Evolutionary conservation across 768 basidiomycete genomes (phyloP), one percentile per base, ranked within the genome.

Genomic region (Russula abietina): DNA sequence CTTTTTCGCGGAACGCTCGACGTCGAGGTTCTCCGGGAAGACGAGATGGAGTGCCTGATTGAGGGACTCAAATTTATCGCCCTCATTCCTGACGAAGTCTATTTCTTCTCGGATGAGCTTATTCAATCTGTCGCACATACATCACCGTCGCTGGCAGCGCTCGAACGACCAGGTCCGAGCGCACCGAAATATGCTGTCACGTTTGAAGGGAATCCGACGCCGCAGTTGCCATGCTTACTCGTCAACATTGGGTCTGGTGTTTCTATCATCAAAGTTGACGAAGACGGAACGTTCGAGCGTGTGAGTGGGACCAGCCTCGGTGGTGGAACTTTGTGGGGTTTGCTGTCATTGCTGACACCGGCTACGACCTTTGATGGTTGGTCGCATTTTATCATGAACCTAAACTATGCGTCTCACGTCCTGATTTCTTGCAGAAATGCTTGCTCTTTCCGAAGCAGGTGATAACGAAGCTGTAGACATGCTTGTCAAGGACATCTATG

Each of bases 211-310:
- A 79, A 87, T 64, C 90, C 90, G 24, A 84, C 85, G 38, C 89
- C 94, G 1, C 93, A 97, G 70, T 81, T 98, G 61, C 97, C 97
- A 1, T 99, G 96, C 73, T 73, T 99, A 70, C 83, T 99, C 49
- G 97, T 98, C 67, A 99, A 99, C 75, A 98, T 99, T 64, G 97
- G 97, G 14, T 94, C 91, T 41, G 97, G 97, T 50, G 97, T 99
- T 28, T 95, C 92, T 46, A 90, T 99, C 71, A 93, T 99, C 80
- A 94, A 91, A 75, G 91, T 98, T 1, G 94, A 98, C 70, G 93
- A 90, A 66, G 92, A 97, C 72, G 97, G 96, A 11, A 86, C 80
- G 65, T 98, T 91, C 72, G 97, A 99, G 78, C 89, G 97, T 70
- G 90, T 99, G 51, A 94, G 91, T 68, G 97, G 97, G 30, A 99